Evolutionary conservation across 441 rosid genomes (phyloP), one percentile per base, ranked within the genome.

Genomic region (Erodium trifolium): DNA sequence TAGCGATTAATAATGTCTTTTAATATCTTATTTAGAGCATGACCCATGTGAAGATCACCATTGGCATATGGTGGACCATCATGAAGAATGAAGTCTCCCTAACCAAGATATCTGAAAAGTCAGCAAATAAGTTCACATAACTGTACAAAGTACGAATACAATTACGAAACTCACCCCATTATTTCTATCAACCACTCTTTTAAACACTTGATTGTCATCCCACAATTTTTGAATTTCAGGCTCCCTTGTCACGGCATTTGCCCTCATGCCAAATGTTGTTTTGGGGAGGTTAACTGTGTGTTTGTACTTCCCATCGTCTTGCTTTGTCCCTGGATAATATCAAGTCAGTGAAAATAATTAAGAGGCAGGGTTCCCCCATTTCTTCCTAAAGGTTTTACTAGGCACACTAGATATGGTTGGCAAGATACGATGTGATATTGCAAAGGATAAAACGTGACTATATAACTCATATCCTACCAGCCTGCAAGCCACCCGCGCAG

Each of bases 61-160:
- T 94, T 94, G 77, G 99, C 99, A 77, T 94, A 94, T 65, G 97
- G 97, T 72, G 99, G 99, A 63, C 97, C 97, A 80, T 94, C 97
- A 73, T 91, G 99, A 78, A 94, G 93, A 74, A 91, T 85, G 80
- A 94, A 94, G 80, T 70, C 85, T 68, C 82, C 94, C 97, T 94
- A 81, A 57, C 43, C 69, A 73, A 73, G 73, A 67, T 27, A 81
- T 73, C 51, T 49, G 17, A 31, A 63, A 69, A 75, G 68, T 84
- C 70, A 84, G 82, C 74, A 49, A 65, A 79, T 70, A 66, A 71
- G 51, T 73, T 72, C 65, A 68, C 39, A 60, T 7, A 67, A 39
- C 63, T 69, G 73, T 47, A 65, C 66, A 77, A 4, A 62, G 29
- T 39, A 31, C 5, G 31, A 70, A 41, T 13, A 62, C 41, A 63